phyloP scores from a whole-genome alignment of 192 early-diverging fungal species.

The Helicostylum pulchrum region DNA sequence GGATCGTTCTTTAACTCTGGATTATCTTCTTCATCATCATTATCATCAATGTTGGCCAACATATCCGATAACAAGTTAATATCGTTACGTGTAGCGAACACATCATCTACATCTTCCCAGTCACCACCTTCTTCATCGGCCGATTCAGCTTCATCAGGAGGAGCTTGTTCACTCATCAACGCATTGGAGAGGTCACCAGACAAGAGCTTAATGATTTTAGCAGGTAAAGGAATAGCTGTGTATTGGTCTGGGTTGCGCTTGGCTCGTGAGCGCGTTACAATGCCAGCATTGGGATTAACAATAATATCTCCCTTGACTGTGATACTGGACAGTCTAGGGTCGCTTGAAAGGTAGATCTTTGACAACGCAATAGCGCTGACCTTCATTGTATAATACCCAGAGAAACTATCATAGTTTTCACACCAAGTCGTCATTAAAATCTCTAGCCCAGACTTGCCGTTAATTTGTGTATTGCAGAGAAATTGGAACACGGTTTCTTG shows the following conservation, averaged over 20 bases:
- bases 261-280: conserved; percentile 55
- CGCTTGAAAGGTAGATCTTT: conserved; percentile 63
- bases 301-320: conserved; percentile 82
- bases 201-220: conserved; percentile 85
- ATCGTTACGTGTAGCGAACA: conserved; percentile 44
- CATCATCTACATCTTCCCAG: conserved; percentile 64
- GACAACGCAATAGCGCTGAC: conserved; percentile 72
- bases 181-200: conserved; percentile 72
- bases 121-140: conserved; percentile 56
- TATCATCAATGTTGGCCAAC: conserved; percentile 48
- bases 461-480: conserved; percentile 56
- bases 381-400: conserved; percentile 65
- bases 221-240: conserved; percentile 70
- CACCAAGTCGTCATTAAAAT: conserved; percentile 78
- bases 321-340: conserved; percentile 62
- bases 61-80: conserved; percentile 42
- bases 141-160: conserved; percentile 52
- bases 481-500: conserved; percentile 71
- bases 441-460: conserved; percentile 66
- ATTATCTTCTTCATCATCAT: conserved; percentile 63
- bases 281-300: conserved; percentile 44
- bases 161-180: conserved; percentile 53
- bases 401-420: conserved; percentile 78
- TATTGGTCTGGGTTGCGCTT: conserved; percentile 69
- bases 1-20: conserved; percentile 65